Base-by-base conservation (phyloP, 306 rosid genomes). In the Trifolium subterraneum region DNA sequence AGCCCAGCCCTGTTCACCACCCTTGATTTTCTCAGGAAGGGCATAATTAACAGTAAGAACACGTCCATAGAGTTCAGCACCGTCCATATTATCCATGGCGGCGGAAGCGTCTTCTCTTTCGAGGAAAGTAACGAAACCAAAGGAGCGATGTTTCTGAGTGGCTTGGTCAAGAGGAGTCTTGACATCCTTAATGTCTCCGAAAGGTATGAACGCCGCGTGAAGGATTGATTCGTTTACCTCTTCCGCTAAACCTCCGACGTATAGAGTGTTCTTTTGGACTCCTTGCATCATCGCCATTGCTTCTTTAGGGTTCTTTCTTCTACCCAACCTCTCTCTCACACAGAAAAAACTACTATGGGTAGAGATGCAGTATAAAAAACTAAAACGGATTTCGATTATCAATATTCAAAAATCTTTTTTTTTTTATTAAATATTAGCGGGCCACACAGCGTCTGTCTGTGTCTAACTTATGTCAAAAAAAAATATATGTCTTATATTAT, bases 1-100 rank as follows among this genome's bases (percentile, higher is more conserved):
- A 42, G 98, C 98, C 98, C 97, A 94, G 14, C 98, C 98, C 64
- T 88, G 97, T 75, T 94, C 98, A 36, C 96, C 98, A 47, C 98
- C 98, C 94, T 94, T 94, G 62, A 94, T 94, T 5, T 61, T 59
- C 78, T 91, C 98, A 5, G 97, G 97, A 39, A 90, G 90, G 58
- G 98, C 98, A 36, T 94, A 93, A 31, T 93, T 93, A 76, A 91
- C 98, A 41, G 98, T 94, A 77, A 94, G 96, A 0, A 94, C 98
- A 3, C 98, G 96, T 20, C 98, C 98, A 47, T 91, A 94, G 62
- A 94, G 98, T 72, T 94, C 97, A 2, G 98, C 92, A 5, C 97
- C 98, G 68, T 94, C 98, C 97, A 94, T 90, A 78, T 94, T 91
- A 64, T 94, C 98, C 97, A 91, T 91, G 83, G 98, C 97, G 73